Base-by-base conservation (phyloP, 148 eudicot species). In the Pharnaceum exiguum region DNA sequence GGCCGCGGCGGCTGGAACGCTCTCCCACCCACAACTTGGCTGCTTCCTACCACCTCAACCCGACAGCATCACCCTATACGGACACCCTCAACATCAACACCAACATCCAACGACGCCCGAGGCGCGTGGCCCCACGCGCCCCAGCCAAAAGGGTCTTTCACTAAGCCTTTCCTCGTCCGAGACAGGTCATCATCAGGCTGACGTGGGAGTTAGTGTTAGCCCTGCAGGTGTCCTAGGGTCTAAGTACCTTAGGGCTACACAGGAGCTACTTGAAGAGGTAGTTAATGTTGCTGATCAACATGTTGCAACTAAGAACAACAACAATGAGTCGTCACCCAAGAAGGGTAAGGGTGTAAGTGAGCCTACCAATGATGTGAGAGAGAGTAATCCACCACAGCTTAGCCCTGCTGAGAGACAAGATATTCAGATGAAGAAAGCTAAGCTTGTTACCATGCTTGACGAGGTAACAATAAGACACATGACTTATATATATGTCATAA, bases 371-470 rank as follows among this genome's bases (percentile, higher is more conserved):
- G 73, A 69, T 59, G 66, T 6, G 38, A 35, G 38, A 30, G 43
- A 55, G 4, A 5, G 51, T 4, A 9, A 51, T 58, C 23, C 40
- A 40, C 3, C 51, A 1, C 86, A 82, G 70, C 76, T 88, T 1
- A 69, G 77, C 8, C 71, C 86, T 4, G 80, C 84, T 0, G 85
- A 86, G 52, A 86, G 84, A 58, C 95, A 90, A 43, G 95, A 87
- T 22, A 68, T 82, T 63, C 97, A 84, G 74, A 79, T 76, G 84
- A 90, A 78, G 66, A 81, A 86, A 25, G 90, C 90, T 1, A 84
- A 87, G 44, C 89, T 90, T 49, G 68, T 87, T 13, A 75, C 70
- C 68, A 86, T 90, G 97, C 84, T 90, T 43, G 97, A 90, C 61
- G 95, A 90, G 89, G 97, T 90, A 83, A 4, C n/a, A n/a, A n/a